A percentile compares a stretch with the other conserved stretches of the same genome.
Evolutionary conservation across 805 yeast genomes (phyloP).

Genomic region (Metschnikowia dekortorum): DNA sequence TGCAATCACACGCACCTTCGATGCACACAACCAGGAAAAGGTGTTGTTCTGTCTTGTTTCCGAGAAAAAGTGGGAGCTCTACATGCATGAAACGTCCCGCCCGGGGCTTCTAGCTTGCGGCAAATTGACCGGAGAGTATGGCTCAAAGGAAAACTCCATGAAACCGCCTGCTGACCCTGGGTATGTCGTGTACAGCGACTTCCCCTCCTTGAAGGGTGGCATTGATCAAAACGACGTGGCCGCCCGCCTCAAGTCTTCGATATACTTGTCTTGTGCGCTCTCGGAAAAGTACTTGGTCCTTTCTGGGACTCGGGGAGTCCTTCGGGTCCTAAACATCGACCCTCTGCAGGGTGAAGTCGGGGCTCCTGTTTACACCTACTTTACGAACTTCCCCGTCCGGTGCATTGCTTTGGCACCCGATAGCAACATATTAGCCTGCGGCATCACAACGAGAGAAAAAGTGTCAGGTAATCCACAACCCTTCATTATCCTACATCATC

Average conservation of each 20-base stretch:
- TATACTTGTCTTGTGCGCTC: slow-evolving; percentile 54
- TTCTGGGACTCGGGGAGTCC: slow-evolving; percentile 67
- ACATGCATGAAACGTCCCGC: slow-evolving; percentile 36
- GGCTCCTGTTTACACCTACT: slow-evolving; percentile 60
- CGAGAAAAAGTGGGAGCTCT: slow-evolving; percentile 72
- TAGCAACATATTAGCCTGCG: slow-evolving; percentile 67
- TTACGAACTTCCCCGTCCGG: slow-evolving; percentile 70
- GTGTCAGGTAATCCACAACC: slow-evolving; percentile 70
- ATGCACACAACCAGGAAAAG: slow-evolving; percentile 50
- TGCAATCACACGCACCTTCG: slow-evolving; percentile 28
- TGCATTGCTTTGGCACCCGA: slow-evolving; percentile 69
- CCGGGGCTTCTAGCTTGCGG: slow-evolving; percentile 69
- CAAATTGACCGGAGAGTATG: slow-evolving; percentile 63
- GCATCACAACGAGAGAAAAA: slow-evolving; percentile 77
- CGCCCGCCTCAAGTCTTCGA: slow-evolving; percentile 48
- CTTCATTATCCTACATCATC: slow-evolving; percentile 56
- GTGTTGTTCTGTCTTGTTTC: slow-evolving; percentile 61
- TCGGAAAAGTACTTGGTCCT: slow-evolving; percentile 59
- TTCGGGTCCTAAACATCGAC: slow-evolving; percentile 58
- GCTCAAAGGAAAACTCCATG: slow-evolving; percentile 34
- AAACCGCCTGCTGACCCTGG: slow-evolving; percentile 19
- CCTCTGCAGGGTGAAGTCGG: slow-evolving; percentile 36
- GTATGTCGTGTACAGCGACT: slow-evolving; percentile 27
- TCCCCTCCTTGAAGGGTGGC: slow-evolving; percentile 11
- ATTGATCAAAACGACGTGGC: slow-evolving; percentile 22